phyloP scores from a whole-genome alignment of 2,329 filamentous ascomycete species.

The Podosphaera leucotricha region DNA sequence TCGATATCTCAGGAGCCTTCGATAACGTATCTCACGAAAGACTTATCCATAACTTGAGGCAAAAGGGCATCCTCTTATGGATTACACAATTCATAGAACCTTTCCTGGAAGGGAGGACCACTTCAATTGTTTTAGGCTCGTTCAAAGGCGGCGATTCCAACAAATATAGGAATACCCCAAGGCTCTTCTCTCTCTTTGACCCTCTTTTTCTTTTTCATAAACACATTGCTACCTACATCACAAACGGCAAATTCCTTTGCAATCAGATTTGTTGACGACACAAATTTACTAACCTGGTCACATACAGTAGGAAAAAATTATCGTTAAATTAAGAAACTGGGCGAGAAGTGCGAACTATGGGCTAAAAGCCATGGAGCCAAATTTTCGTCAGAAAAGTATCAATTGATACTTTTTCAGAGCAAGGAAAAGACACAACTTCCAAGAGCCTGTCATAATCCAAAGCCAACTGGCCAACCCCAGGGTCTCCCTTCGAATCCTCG shows the following conservation, averaged over 20 bases:
- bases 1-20: slow-evolving; percentile 1
- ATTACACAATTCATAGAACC: neutral
- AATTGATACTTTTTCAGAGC: neutral
- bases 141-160: neutral
- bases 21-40: neutral
- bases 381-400: neutral
- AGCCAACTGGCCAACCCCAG: neutral
- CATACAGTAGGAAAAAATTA: neutral
- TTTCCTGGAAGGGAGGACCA: neutral
- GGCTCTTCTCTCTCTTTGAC: neutral
- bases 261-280: neutral
- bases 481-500: neutral
- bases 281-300: neutral
- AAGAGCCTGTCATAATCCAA: neutral
- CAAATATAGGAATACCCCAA: neutral
- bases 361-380: neutral
- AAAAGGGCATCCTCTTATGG: neutral
- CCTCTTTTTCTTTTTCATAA: neutral
- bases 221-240: neutral
- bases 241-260: neutral
- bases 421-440: neutral
- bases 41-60: neutral
- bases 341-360: neutral
- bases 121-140: neutral
- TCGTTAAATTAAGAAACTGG: neutral